Conservation (phyloP, 176 grass and related monocot genomes). For the Eragrostis curvula region DNA sequence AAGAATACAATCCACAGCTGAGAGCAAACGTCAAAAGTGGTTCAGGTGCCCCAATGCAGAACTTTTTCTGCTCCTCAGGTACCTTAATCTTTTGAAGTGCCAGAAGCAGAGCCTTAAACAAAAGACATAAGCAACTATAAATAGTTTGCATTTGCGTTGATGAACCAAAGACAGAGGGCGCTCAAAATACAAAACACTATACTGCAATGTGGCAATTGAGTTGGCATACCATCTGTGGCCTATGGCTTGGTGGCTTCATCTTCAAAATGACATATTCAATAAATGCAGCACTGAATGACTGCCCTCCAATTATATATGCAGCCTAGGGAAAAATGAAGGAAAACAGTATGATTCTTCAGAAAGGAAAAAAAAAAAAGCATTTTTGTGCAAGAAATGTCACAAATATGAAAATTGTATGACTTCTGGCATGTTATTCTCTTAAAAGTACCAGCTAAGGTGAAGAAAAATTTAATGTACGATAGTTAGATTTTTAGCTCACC, state of each 20-base stretch:
- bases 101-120: conserved; percentile 73
- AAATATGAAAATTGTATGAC: neutral
- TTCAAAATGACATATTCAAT: conserved; percentile 92
- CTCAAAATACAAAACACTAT: neutral
- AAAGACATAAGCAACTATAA: conserved; percentile 31
- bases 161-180: neutral
- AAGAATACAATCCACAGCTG: conserved; percentile 90
- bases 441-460: neutral
- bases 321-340: conserved; percentile 44
- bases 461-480: conserved; percentile 14
- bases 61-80: conserved; percentile 85
- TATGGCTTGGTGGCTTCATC: conserved; percentile 84
- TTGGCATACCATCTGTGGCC: conserved; percentile 80
- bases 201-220: neutral
- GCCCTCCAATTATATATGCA: conserved; percentile 82
- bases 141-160: conserved; percentile 12
- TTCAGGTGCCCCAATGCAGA: conserved; percentile 66
- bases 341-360: neutral
- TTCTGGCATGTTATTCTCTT: neutral
- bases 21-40: conserved; percentile 85
- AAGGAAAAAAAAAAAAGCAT: neutral
- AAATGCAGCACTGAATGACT: conserved; percentile 88
- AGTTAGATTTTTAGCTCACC: conserved; percentile 48
- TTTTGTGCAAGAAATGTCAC: neutral
- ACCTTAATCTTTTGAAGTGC: conserved; percentile 91